Evolutionary conservation across 2,329 filamentous ascomycete genomes (phyloP).

Genomic region (Botrytis aclada): DNA sequence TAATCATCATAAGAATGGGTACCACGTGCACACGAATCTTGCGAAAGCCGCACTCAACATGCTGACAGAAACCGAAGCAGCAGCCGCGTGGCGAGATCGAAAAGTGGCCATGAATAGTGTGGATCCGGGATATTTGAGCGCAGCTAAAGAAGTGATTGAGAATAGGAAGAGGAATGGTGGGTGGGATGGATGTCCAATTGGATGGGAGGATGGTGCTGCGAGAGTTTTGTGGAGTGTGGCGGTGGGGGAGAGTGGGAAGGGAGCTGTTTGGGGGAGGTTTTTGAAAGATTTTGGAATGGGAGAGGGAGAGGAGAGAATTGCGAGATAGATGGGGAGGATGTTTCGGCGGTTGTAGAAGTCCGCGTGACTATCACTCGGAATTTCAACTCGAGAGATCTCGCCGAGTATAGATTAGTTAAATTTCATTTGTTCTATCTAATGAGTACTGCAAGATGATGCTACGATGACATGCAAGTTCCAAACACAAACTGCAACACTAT

Average conservation of each 20-base stretch:
- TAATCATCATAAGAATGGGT: conserved; percentile 19
- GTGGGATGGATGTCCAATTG: conserved; percentile 24
- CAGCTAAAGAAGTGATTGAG: conserved; percentile 21
- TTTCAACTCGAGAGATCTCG: no score
- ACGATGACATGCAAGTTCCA: not conserved
- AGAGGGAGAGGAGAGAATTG: conserved; percentile 17
- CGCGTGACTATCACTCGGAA: no score
- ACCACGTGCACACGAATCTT: conserved; percentile 27
- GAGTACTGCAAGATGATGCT: not conserved
- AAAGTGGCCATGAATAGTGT: conserved; percentile 25
- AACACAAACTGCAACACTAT: not conserved
- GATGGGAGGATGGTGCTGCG: conserved; percentile 28
- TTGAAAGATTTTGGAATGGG: conserved; percentile 25
- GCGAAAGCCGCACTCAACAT: conserved; percentile 29
- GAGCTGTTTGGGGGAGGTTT: conserved; percentile 24
- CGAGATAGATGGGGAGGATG: not conserved
- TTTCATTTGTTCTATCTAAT: no score
- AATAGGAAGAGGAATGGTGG: not conserved
- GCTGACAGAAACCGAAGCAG: conserved; percentile 26
- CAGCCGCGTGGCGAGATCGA: conserved; percentile 21
- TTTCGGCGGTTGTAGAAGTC: no score
- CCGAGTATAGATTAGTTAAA: no score
- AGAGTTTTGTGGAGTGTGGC: conserved; percentile 26
- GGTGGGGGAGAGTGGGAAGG: conserved; percentile 22
- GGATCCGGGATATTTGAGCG: conserved; percentile 28